Base-by-base conservation (phyloP, 192 early-diverging fungal genomes). In the Kappamyces sp. region DNA sequence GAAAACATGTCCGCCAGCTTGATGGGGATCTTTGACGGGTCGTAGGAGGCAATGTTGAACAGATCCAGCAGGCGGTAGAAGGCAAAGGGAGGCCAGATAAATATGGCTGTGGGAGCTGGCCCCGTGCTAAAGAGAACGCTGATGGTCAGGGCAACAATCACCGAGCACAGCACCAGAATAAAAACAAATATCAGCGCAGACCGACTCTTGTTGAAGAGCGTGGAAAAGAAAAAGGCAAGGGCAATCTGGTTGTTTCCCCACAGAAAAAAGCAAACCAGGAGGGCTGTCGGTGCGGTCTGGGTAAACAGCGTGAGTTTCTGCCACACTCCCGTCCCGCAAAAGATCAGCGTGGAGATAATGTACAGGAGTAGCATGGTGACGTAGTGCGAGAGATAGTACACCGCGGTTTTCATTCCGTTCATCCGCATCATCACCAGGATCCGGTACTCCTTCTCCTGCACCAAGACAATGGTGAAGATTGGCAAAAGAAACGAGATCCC, bases 391-490 rank as follows among this genome's bases (percentile, higher is more conserved):
- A 85, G 31, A 49, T 82, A 88, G 65, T 88, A 86, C 5, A 73
- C 65, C 49, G 68, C 66, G 31, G 67, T 60, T 47, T 81, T 84
- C 64, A 87, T 59, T 15, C 85, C 85, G 59, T 86, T 88, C 83
- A 87, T 86, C 57, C 66, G 63, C 86, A 88, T 88, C 86, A 88
- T 88, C 5, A 79, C 74, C 12, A 84, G 60, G 51, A 85, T 80
- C 33, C 82, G 61, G 10, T 78, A 78, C 49, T 89, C 86, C 71
- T 89, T 88, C 65, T 89, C 86, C 57, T 78, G 70, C 47, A 87
- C 84, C 34, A 89, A 60, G 15, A 63, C 80, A 38, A 88, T 78
- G 0, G 80, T 79, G 65, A 89, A 89, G 33, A 86, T 84, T 5
- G 77, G 79, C 2, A 83, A 49, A 57, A 84, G 40, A 67, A 84